phyloP scores from a whole-genome alignment of 2,329 filamentous ascomycete genomes.

The Curvularia verruculosa region DNA sequence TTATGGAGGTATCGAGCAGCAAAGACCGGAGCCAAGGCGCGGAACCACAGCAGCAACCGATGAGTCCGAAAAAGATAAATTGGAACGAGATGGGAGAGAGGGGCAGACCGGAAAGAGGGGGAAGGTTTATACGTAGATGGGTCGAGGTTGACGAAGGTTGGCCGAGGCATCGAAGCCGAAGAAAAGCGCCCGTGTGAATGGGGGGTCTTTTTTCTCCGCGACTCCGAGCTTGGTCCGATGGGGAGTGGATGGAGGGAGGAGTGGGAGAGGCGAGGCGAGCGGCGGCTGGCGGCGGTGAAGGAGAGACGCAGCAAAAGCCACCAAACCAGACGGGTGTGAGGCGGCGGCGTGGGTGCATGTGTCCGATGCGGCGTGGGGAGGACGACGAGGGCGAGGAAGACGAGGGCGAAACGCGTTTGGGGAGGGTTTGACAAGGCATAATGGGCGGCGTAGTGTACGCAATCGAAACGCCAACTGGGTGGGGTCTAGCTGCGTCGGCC shows the following conservation, averaged over 20 bases:
- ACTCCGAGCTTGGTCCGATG: not conserved
- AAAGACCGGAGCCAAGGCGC: not conserved
- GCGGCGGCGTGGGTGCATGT: not conserved
- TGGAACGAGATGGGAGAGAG: not conserved
- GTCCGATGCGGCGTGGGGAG: not conserved
- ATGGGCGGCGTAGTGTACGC: not conserved
- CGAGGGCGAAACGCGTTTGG: not conserved
- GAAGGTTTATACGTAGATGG: not conserved
- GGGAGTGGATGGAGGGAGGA: not conserved
- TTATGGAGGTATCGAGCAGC: not conserved
- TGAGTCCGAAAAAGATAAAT: not conserved
- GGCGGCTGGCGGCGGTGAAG: not conserved
- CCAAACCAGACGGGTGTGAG: not conserved
- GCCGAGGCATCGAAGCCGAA: not conserved
- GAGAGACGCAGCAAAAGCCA: not conserved
- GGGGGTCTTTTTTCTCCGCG: not conserved
- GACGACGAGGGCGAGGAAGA: too few species aligned
- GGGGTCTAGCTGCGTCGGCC: constrained; percentile 8
- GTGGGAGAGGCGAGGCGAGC: too few species aligned
- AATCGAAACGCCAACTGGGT: not conserved
- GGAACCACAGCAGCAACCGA: not conserved
- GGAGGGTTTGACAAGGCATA: not conserved
- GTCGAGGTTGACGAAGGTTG: not conserved
- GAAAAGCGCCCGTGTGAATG: not conserved
- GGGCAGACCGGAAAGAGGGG: not conserved